Evolutionary conservation across 176 grass and related monocot species (phyloP).

Genomic region (Canna indica): DNA sequence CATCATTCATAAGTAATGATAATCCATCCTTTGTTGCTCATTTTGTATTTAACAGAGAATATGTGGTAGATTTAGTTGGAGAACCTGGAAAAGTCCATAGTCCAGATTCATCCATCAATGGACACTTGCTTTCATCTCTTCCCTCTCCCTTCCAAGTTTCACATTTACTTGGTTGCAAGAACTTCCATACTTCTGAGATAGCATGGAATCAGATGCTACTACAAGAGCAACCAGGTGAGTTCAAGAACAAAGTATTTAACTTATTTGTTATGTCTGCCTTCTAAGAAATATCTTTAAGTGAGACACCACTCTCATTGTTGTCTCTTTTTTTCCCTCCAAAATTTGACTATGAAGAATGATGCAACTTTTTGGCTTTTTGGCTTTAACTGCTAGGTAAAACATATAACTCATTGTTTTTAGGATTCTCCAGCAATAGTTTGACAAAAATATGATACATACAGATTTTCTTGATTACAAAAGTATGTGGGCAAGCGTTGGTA

Average conservation of each 20-base stretch:
- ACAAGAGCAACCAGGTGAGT: constrained; percentile 27
- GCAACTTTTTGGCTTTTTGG: neutral
- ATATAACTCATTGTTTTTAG: no score
- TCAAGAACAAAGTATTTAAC: neutral
- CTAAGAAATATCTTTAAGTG: neutral
- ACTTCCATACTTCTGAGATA: constrained; percentile 22
- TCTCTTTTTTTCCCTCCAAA: no score
- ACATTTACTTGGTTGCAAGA: constrained; percentile 28
- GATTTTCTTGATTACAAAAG: no score
- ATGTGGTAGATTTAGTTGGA: constrained; percentile 66
- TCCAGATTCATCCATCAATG: constrained; percentile 93
- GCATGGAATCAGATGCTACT: constrained; percentile 21
- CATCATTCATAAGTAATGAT: neutral
- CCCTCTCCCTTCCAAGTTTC: constrained; percentile 72
- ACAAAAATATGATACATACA: no score
- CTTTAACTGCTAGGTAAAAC: no score
- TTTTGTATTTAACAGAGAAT: constrained; percentile 43
- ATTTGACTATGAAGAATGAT: no score
- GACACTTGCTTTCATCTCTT: constrained; percentile 48
- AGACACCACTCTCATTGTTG: neutral
- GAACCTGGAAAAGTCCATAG: constrained; percentile 45
- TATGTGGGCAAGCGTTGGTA: no score
- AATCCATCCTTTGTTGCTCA: neutral
- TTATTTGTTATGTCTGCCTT: neutral
- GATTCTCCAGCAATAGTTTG: no score